Conservation (phyloP, 306 rosid genomes). For the Acacia acuminata region DNA sequence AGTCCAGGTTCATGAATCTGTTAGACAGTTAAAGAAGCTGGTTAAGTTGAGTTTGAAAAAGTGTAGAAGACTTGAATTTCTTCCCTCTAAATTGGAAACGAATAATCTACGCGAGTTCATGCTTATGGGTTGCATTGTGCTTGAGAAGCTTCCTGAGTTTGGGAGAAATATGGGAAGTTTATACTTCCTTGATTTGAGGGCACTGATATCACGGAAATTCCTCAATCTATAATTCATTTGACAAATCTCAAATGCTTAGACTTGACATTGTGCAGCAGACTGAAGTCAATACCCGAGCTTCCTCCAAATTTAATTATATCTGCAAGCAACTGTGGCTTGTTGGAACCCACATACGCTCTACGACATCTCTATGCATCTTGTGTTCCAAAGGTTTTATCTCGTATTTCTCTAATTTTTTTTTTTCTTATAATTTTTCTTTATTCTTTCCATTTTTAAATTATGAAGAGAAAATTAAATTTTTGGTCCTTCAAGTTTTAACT, state of each 20-base stretch:
- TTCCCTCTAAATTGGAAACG: background rate
- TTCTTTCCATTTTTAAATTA: too few relatives aligned
- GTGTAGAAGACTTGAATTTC: background rate
- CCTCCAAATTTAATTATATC: background rate
- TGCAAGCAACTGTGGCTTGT: background rate
- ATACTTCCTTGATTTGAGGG: too few relatives aligned
- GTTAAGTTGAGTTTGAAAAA: background rate
- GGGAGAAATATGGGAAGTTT: background rate
- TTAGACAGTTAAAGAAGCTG: background rate
- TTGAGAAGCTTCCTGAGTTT: background rate
- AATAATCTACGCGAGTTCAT: background rate
- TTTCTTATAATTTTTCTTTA: too few relatives aligned
- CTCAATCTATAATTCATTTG: background rate
- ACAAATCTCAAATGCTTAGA: background rate
- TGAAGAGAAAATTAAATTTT: too few relatives aligned
- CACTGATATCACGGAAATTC: background rate
- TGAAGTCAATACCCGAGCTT: background rate
- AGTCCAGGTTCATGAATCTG: background rate
- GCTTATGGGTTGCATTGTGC: background rate
- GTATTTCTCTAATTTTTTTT: too few relatives aligned
- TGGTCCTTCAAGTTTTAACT: too few relatives aligned
- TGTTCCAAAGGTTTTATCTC: too few relatives aligned
- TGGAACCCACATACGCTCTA: background rate
- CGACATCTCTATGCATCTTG: too few relatives aligned
- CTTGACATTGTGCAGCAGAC: background rate